Evolutionary conservation across 1,139 yeast genomes (phyloP).

Genomic region (Scheffersomyces parashehatae): DNA sequence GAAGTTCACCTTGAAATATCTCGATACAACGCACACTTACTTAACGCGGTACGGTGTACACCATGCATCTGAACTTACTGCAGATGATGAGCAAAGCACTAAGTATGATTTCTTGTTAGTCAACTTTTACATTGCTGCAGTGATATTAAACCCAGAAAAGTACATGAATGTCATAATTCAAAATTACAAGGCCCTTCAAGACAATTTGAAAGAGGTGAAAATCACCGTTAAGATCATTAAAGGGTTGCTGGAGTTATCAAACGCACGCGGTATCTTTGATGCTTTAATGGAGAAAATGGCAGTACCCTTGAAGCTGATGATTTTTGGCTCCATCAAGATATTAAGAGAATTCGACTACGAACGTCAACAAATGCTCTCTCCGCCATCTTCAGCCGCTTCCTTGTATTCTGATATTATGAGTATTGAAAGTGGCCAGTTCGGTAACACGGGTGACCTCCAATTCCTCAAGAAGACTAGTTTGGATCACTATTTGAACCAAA

Average conservation of each 20-base stretch:
- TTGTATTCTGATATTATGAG: constrained; percentile 11
- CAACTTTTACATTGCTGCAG: constrained; percentile 44
- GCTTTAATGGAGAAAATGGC: constrained; percentile 24
- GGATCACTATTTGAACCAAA: constrained; percentile 1
- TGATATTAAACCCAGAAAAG: constrained; percentile 39
- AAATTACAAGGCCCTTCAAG: constrained; percentile 26
- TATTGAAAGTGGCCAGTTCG: constrained; percentile 4
- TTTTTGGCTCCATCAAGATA: constrained; percentile 31
- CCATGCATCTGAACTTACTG: constrained; percentile 6
- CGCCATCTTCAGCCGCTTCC: constrained; percentile 9
- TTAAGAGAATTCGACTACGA: constrained; percentile 23
- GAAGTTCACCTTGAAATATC: constrained; percentile 38
- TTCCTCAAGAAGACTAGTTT: background rate
- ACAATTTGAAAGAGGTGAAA: constrained; percentile 31
- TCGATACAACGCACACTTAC: constrained; percentile 39
- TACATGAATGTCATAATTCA: constrained; percentile 27
- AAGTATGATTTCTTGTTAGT: constrained; percentile 31
- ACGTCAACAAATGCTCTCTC: constrained; percentile 1
- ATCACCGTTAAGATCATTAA: constrained; percentile 41
- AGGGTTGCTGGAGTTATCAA: constrained; percentile 33
- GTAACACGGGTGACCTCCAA: background rate
- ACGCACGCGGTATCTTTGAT: constrained; percentile 23
- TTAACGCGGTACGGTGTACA: constrained; percentile 12
- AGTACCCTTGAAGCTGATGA: constrained; percentile 26
- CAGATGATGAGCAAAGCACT: constrained; percentile 4